These are phyloP conservation scores for Hemileccinum rubropunctum DNA, from an alignment of 768 basidiomycete genomes.

Conservation along the genomic window DNA sequence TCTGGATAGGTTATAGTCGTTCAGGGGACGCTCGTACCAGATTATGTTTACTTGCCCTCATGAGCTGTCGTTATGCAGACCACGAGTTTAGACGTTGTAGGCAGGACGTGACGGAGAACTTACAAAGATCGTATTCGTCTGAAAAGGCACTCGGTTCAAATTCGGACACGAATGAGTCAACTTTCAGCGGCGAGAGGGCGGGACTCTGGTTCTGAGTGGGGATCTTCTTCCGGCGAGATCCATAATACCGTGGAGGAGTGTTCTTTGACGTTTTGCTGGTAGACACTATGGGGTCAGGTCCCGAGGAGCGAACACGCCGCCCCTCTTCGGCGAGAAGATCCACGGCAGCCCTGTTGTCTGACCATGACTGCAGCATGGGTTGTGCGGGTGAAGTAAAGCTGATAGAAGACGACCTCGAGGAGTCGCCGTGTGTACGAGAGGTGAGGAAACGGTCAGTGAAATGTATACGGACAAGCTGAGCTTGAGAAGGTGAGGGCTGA, in stretches of 20 bases:
- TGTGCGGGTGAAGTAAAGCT: constrained; percentile 18
- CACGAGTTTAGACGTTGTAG: constrained; percentile 11
- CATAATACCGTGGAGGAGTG: constrained; percentile 10
- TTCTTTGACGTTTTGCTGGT: constrained; percentile 14
- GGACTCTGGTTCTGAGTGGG: constrained; percentile 12
- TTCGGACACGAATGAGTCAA: constrained; percentile 30
- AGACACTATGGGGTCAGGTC: constrained; percentile 14
- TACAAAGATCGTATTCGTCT: constrained; percentile 77
- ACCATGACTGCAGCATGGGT: constrained; percentile 13
- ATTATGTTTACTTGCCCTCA: constrained; percentile 53
- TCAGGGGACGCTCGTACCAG: constrained; percentile 8
- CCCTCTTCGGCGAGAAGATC: constrained; percentile 13
- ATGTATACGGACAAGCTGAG: constrained; percentile 29
- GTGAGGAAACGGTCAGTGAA: constrained; percentile 34
- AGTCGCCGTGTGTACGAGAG: constrained; percentile 22
- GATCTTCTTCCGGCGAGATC: constrained; percentile 20
- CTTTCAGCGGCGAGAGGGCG: constrained; percentile 21
- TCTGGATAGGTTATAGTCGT: constrained; percentile 41
- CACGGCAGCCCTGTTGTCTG: constrained; percentile 8
- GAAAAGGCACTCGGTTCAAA: constrained; percentile 51
- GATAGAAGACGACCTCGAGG: constrained; percentile 33
- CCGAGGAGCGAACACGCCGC: constrained; percentile 22
- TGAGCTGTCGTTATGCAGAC: constrained; percentile 46
- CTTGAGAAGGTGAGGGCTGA: constrained; percentile 10
- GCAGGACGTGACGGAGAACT: constrained; percentile 29